Evolutionary conservation across 805 yeast species (phyloP).

Genomic region (Suhomyces canberraensis): DNA sequence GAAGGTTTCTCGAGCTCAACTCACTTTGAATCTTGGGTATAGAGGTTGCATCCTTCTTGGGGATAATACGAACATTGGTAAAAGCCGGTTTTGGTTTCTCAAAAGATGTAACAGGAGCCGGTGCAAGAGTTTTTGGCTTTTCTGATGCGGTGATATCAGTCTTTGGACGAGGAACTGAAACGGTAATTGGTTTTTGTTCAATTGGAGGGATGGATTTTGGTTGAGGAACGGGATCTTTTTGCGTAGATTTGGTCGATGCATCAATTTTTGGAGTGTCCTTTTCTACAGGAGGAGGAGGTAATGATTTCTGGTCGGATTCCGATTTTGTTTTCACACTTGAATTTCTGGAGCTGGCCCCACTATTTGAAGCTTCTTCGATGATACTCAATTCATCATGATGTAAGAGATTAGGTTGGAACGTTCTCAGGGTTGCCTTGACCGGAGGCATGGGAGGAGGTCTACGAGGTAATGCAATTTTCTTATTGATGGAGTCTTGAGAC

Average conservation of each 20-base stretch:
- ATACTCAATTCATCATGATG: slow-evolving; percentile 39
- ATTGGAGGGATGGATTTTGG: not conserved
- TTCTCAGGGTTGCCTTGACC: slow-evolving; percentile 25
- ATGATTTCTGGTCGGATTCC: slow-evolving; percentile 2
- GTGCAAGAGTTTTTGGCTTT: not conserved
- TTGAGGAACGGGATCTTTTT: not conserved
- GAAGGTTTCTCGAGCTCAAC: not conserved
- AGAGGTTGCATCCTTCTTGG: not conserved
- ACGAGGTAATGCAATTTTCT: slow-evolving; percentile 7
- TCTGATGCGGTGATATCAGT: not conserved
- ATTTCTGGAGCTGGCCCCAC: slow-evolving; percentile 25
- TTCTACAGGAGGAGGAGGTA: slow-evolving; percentile 11
- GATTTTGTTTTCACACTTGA: slow-evolving; percentile 23
- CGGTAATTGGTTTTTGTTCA: not conserved
- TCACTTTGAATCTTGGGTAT: slow-evolving; percentile 1
- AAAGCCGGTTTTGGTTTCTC: slow-evolving; percentile 1
- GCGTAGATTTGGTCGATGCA: not conserved
- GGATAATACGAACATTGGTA: slow-evolving; percentile 3
- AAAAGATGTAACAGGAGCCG: not conserved
- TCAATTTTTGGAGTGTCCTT: not conserved
- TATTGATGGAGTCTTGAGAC: slow-evolving; percentile 5
- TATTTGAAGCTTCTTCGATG: slow-evolving; percentile 37
- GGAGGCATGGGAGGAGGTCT: slow-evolving; percentile 22
- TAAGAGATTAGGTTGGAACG: slow-evolving; percentile 14
- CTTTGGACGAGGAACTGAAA: not conserved